Evolutionary conservation across 768 basidiomycete genomes (phyloP), one percentile per base, ranked within the genome.

Genomic region (Lenzites betulinus): DNA sequence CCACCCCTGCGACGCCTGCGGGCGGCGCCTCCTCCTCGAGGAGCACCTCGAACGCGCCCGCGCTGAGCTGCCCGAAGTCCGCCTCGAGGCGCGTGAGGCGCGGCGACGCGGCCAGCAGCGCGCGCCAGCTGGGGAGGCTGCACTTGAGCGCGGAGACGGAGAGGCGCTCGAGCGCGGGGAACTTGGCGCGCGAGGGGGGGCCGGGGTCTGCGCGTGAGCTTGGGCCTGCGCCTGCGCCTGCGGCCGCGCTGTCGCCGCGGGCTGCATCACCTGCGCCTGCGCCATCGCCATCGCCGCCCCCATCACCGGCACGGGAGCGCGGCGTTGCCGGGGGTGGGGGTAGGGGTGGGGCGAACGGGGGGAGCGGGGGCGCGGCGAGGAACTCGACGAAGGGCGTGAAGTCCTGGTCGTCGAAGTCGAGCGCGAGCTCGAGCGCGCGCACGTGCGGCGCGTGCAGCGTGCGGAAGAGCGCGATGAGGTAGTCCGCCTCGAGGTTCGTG

Each of bases 401-500:
- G 68, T 84, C 81, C 67, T 83, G 80, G n/a, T 62, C 64, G 18
- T 58, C 54, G 16, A 51, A 54, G 48, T 81, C 79, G 20, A 85
- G 74, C 65, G 82, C 79, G 63, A 86, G 75, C 38, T 76, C 73
- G 23, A 87, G 78, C 36, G 67, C 71, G 51, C 71, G 69, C 35
- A 85, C 67, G 38, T 66, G 72, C 13, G 85, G 85, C 44, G 83
- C 72, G 53, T 73, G 64, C 18, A 88, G 72, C 30, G 77, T 77
- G 38, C 76, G 74, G 65, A 86, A 70, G 50, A 85, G 68, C 16
- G 68, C 70, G 60, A 77, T 76, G 43, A 85, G 75, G 66, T 84
- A 82, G 59, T 81, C 80, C 1, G 81, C 78, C 68, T 86, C 84
- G 58, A 86, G 72, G 70, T 86, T 83, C 7, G 79, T 81, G 20